A percentile compares a stretch with the other conserved stretches of the same genome.
Evolutionary conservation across 257 asterid species (phyloP).

Genomic region (Solanum virginianum): DNA sequence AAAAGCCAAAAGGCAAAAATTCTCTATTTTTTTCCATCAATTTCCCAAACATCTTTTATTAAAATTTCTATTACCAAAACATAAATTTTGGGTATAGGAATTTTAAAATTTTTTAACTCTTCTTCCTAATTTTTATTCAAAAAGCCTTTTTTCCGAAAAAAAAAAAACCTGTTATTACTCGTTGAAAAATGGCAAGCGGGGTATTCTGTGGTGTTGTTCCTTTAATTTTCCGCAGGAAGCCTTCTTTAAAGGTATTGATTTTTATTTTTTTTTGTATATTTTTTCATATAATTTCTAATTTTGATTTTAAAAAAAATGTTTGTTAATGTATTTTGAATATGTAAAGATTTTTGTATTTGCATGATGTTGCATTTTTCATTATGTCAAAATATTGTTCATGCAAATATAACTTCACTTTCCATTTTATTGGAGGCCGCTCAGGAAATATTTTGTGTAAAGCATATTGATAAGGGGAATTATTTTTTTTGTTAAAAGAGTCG

Average conservation of each 20-base stretch:
- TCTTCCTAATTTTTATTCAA: not conserved
- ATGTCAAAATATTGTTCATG: not conserved
- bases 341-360: not conserved
- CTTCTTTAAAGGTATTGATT: not conserved
- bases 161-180: not conserved
- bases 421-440: not conserved
- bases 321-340: not conserved
- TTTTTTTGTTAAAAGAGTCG: not conserved
- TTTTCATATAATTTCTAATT: not conserved
- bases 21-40: not conserved
- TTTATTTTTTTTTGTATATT: not conserved
- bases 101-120: not conserved
- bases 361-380: not conserved
- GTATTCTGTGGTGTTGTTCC: not conserved
- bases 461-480: not conserved
- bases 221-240: slow-evolving; percentile 1
- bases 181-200: not conserved
- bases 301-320: not conserved
- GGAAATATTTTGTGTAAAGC: not conserved
- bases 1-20: not conserved
- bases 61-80: not conserved
- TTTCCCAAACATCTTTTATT: not conserved
- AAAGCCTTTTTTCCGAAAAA: not conserved
- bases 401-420: not conserved
- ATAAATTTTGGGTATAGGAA: not conserved